Evolutionary conservation across 495 filamentous ascomycete species (phyloP), one percentile per base, ranked within the genome.

Genomic region (Hypoxylon lienhwacheense): DNA sequence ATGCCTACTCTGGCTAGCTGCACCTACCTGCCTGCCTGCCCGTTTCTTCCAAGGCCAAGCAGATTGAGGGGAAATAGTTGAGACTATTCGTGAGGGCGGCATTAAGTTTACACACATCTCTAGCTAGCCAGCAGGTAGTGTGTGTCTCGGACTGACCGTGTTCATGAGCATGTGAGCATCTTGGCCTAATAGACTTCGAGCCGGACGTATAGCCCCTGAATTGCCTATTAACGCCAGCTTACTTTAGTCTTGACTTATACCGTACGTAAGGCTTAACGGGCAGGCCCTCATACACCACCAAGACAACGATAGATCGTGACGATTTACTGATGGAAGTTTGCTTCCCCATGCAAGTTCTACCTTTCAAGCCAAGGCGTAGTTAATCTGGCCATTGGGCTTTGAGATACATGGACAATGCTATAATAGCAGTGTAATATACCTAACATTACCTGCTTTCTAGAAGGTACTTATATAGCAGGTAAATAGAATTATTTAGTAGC

Each of bases 41-140:
- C 8, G 24, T 5, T 41, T 15, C 16, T 15, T 43, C 7, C 1
- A 55, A 41, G 3, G 3, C 5, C 6, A 0, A 40, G 1, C 1
- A 12, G 14, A n/a, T 4, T 41, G 51, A 44, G 31, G 20, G 21
- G 52, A 31, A 29, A 42, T 4, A 7, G 17, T 11, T 28, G 26
- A 21, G 34, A 46, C 26, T 7, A 28, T 15, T 46, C 11, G 4
- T 39, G 31, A 39, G 40, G 10, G 19, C 28, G 41, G n/a, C 25
- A 46, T 51, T 51, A 34, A 42, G 47, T 41, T 57, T 15, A 22
- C 31, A 5, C n/a, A 28, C 10, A 7, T 33, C 33, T 31, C 22
- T 14, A 7, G 7, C 31, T 45, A 32, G 39, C 15, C 15, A 25
- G 45, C 12, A 35, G 21, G 14, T 21, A 7, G n/a, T 31, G 26